Conservation (phyloP, 345 rosid species). For the Brassica juncea region DNA sequence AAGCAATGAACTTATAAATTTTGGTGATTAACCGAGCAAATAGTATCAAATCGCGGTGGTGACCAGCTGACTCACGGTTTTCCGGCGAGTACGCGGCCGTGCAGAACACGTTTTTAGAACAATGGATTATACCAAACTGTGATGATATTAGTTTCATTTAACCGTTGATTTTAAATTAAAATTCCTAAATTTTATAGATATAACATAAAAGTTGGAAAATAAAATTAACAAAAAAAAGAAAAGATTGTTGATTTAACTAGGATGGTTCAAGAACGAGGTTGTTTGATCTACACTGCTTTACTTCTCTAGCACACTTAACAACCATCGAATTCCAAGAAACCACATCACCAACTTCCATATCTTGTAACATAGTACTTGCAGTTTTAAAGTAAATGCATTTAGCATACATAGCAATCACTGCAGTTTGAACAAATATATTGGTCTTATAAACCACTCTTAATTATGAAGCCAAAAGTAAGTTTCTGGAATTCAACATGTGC, state of each 20-base stretch:
- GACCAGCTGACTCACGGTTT: not conserved
- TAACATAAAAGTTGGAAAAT: not conserved
- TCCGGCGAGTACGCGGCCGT: not conserved
- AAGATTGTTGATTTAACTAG: too few relatives aligned
- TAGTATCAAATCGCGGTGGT: not conserved
- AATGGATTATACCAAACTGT: too few relatives aligned
- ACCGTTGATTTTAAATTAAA: not conserved
- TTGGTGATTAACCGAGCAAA: not conserved
- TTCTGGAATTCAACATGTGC: too few relatives aligned
- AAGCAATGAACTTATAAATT: not conserved
- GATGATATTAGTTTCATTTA: too few relatives aligned
- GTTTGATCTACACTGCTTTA: too few relatives aligned
- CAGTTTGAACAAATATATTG: conserved; percentile 70
- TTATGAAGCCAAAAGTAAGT: conserved; percentile 42
- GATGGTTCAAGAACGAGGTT: too few relatives aligned
- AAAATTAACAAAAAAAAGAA: too few relatives aligned
- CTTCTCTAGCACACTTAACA: conserved; percentile 57
- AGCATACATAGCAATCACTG: conserved; percentile 82
- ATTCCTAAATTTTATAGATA: not conserved
- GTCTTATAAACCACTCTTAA: conserved; percentile 45
- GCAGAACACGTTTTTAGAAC: too few relatives aligned
- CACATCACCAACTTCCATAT: conserved; percentile 57
- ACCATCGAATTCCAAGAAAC: conserved; percentile 88
- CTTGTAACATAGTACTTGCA: conserved; percentile 41
- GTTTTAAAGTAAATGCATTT: conserved; percentile 53